These are phyloP conservation scores for Phellopilus nigrolimitatus DNA, from an alignment of 1,284 basidiomycete genomes.

Conservation along the genomic window DNA sequence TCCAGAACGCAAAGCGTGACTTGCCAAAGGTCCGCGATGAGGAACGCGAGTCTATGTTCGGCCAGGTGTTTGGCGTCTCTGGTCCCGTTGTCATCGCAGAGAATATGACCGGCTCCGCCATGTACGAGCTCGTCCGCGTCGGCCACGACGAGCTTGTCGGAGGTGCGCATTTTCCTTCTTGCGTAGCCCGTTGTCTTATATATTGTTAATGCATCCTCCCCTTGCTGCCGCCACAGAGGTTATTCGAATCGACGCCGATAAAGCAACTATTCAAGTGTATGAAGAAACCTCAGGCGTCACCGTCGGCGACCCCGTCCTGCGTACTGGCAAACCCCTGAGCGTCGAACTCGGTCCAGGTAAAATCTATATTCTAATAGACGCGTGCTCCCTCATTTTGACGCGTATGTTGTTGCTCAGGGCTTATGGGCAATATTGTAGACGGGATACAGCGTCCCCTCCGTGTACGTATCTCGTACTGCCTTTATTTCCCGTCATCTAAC, in stretches of 20 bases:
- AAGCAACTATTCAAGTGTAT: conserved; percentile 99
- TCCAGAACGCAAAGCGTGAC: conserved; percentile 84
- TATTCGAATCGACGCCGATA: conserved; percentile 94
- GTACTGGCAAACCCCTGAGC: conserved; percentile 95
- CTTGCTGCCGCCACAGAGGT: conserved; percentile 61
- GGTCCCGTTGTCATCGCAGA: conserved; percentile 96
- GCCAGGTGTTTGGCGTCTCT: conserved; percentile 90
- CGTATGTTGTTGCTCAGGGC: conserved; percentile 43
- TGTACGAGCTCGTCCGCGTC: conserved; percentile 96
- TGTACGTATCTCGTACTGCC: conserved; percentile 39
- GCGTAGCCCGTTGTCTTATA: conserved; percentile 18
- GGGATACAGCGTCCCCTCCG: conserved; percentile 91
- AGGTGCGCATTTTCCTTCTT: conserved; percentile 45
- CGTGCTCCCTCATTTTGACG: not conserved
- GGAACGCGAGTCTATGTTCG: conserved; percentile 84
- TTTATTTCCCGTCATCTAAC: conserved; percentile 3
- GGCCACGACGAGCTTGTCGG: conserved; percentile 97
- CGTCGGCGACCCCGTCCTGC: conserved; percentile 95
- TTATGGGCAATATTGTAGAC: conserved; percentile 99
- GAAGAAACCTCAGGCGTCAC: conserved; percentile 98
- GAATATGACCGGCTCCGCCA: conserved; percentile 93
- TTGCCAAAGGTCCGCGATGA: conserved; percentile 86
- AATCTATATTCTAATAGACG: conserved; percentile 17
- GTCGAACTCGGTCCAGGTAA: conserved; percentile 96
- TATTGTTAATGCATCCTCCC: not conserved